Conservation (phyloP, 306 rosid genomes). For the Glycyrrhiza uralensis region DNA sequence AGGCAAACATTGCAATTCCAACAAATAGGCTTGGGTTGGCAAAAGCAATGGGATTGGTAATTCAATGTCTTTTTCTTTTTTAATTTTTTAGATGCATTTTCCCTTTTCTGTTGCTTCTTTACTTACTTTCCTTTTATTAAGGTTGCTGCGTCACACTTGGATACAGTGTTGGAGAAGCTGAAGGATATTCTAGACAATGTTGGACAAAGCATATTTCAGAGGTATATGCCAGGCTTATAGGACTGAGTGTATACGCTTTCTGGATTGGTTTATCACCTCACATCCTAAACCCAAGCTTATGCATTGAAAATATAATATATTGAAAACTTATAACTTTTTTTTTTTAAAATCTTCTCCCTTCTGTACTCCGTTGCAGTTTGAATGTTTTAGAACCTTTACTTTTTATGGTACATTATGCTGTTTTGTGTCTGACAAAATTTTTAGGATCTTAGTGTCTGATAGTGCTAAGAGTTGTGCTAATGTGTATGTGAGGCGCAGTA, state of each 20-base stretch:
- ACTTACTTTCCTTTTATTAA: constrained; percentile 33
- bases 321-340: neutral
- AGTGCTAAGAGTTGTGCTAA: no score
- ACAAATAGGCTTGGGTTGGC: constrained; percentile 93
- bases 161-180: constrained; percentile 93
- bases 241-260: constrained; percentile 23
- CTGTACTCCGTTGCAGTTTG: neutral
- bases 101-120: constrained; percentile 28
- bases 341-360: neutral
- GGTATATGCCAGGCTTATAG: constrained; percentile 53
- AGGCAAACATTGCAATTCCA: constrained; percentile 72
- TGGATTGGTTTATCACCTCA: constrained; percentile 11
- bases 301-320: neutral
- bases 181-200: constrained; percentile 85
- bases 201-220: constrained; percentile 76
- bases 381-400: constrained; percentile 3
- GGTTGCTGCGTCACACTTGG: constrained; percentile 99
- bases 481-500: no score
- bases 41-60: constrained; percentile 97
- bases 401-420: neutral
- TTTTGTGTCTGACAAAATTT: neutral
- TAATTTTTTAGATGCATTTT: constrained; percentile 18
- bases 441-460: neutral
- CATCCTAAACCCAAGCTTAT: neutral
- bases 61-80: neutral